A percentile compares a stretch with the other conserved stretches of the same genome.
phyloP scores from a whole-genome alignment of 306 rosid genomes.

The Corylus avellana region DNA sequence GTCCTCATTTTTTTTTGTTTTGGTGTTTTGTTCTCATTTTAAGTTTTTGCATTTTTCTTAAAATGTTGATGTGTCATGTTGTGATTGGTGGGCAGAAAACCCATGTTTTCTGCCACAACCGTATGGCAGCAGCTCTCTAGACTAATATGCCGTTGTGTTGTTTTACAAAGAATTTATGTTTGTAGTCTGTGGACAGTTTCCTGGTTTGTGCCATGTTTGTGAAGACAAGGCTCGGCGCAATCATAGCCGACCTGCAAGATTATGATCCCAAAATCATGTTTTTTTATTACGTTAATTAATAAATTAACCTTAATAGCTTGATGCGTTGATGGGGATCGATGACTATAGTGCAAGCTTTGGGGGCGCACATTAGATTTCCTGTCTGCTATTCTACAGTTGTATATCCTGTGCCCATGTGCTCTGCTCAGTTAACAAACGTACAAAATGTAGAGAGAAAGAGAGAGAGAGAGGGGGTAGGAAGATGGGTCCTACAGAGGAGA shows the following conservation, averaged over 20 bases:
- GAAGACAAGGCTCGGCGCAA: constrained; percentile 55
- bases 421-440: constrained; percentile 34
- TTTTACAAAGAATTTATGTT: constrained; percentile 59
- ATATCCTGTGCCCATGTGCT: constrained; percentile 67
- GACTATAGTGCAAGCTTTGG: constrained; percentile 17
- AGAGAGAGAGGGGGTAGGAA: neutral
- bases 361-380: constrained; percentile 29
- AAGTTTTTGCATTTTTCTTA: no score
- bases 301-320: constrained; percentile 1
- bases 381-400: constrained; percentile 39
- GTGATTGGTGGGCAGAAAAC: no score
- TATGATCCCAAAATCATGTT: constrained; percentile 60
- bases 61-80: no score
- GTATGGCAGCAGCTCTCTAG: no score
- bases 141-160: neutral
- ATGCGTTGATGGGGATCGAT: constrained; percentile 1
- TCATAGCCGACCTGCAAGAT: constrained; percentile 59
- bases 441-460: constrained; percentile 2
- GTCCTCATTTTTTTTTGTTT: no score
- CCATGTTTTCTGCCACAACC: no score
- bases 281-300: constrained; percentile 28
- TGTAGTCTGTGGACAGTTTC: constrained; percentile 48
- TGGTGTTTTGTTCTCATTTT: no score
- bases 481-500: constrained; percentile 20
- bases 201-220: constrained; percentile 48